A percentile compares a stretch with the other conserved stretches of the same genome.
These are phyloP conservation scores for Silene latifolia DNA, from an alignment of 148 eudicot genomes.

Conservation along the genomic window DNA sequence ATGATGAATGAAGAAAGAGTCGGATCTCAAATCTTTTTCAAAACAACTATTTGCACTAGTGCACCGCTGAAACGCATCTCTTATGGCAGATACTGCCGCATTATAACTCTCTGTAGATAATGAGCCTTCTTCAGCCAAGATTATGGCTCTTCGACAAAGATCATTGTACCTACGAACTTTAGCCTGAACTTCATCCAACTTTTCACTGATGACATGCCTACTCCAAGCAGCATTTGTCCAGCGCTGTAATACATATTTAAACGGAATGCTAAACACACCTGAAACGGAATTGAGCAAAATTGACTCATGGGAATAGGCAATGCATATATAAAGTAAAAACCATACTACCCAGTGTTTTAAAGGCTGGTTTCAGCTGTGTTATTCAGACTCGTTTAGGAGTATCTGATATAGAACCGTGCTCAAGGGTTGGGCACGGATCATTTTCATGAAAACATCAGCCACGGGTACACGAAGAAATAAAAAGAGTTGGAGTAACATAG, in stretches of 20 bases:
- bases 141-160: slow-evolving; percentile 59
- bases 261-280: slow-evolving; percentile 59
- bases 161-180: slow-evolving; percentile 62
- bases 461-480: too few relatives aligned
- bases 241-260: slow-evolving; percentile 55
- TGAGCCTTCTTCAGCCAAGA: slow-evolving; percentile 68
- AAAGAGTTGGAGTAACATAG: too few relatives aligned
- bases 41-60: slow-evolving; percentile 27
- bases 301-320: background rate
- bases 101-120: slow-evolving; percentile 51
- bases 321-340: background rate
- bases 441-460: too few relatives aligned
- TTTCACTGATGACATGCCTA: slow-evolving; percentile 45
- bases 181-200: slow-evolving; percentile 46
- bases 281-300: slow-evolving; percentile 33
- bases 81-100: slow-evolving; percentile 41
- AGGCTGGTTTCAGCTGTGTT: too few relatives aligned
- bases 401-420: too few relatives aligned
- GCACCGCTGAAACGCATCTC: slow-evolving; percentile 51
- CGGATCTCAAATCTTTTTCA: slow-evolving; percentile 34
- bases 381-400: too few relatives aligned
- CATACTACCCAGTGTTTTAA: too few relatives aligned
- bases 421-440: too few relatives aligned
- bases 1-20: slow-evolving; percentile 20
- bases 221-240: slow-evolving; percentile 67